A percentile compares a stretch with the other conserved stretches of the same genome.
These are phyloP conservation scores for Lathyrus aphaca DNA, from an alignment of 306 rosid species.

Conservation along the genomic window DNA sequence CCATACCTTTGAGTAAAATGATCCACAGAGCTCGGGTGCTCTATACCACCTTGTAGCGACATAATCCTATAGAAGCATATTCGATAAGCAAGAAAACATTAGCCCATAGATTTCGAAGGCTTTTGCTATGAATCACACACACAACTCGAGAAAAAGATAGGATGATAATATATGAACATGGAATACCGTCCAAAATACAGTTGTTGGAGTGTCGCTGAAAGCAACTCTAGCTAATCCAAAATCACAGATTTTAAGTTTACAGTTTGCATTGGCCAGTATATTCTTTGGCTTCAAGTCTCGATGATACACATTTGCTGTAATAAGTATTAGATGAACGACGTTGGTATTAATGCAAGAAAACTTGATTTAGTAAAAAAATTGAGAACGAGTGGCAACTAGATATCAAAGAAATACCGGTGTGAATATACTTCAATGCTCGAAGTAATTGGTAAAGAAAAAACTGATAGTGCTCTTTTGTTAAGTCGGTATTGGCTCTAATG, in stretches of 20 bases:
- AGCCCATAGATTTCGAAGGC: conserved; percentile 11
- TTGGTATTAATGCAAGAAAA: conserved; percentile 23
- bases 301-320: conserved; percentile 94
- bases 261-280: conserved; percentile 95
- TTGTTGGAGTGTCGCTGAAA: conserved; percentile 82
- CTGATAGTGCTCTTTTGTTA: conserved; percentile 90
- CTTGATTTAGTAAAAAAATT: background rate
- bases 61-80: conserved; percentile 67
- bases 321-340: conserved; percentile 43
- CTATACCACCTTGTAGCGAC: conserved; percentile 99
- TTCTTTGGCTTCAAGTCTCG: conserved; percentile 97
- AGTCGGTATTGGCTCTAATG: conserved; percentile 87
- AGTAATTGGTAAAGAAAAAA: conserved; percentile 95
- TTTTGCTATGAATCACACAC: conserved; percentile 14
- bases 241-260: conserved; percentile 95
- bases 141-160: background rate
- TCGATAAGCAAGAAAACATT: conserved; percentile 25
- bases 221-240: conserved; percentile 98
- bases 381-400: conserved; percentile 21
- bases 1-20: conserved; percentile 90
- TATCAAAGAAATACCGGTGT: conserved; percentile 60
- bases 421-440: conserved; percentile 94
- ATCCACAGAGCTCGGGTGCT: conserved; percentile 98
- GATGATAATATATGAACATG: conserved; percentile 28
- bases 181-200: conserved; percentile 95